phyloP scores from a whole-genome alignment of 495 filamentous ascomycete genomes.

The Tuber umbilicatum region DNA sequence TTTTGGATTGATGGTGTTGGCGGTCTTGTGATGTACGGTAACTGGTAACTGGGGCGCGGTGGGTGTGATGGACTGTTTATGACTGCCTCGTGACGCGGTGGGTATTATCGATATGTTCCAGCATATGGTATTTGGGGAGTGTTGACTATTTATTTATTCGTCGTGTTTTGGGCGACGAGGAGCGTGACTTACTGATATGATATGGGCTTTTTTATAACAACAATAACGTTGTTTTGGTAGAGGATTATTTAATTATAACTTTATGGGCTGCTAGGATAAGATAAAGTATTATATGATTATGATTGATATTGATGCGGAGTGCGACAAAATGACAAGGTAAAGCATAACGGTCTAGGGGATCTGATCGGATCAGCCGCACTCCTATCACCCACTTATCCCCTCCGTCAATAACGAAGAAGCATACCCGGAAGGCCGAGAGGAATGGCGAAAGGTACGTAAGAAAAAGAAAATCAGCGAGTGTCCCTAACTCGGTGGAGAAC shows the following conservation, averaged over 20 bases:
- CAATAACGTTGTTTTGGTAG: neutral
- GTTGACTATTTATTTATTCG: neutral
- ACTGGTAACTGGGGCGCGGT: too few species aligned
- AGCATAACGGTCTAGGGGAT: neutral
- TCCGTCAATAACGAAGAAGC: too few species aligned
- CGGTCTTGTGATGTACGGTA: neutral
- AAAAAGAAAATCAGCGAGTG: too few species aligned
- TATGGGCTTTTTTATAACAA: neutral
- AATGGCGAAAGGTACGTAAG: too few species aligned
- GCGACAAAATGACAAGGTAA: too few species aligned
- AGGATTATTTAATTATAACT: neutral
- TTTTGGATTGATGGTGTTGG: neutral
- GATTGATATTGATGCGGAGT: too few species aligned
- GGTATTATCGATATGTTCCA: neutral
- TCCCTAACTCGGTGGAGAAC: too few species aligned
- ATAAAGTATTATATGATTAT: too few species aligned
- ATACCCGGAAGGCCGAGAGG: neutral
- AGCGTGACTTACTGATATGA: neutral
- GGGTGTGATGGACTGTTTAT: neutral
- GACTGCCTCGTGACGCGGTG: neutral
- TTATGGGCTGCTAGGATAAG: too few species aligned
- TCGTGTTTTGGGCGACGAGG: neutral
- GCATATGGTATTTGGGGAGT: neutral
- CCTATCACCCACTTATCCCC: neutral
- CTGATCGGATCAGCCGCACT: neutral